Percentiles rank a stretch among this genome's conserved stretches.
Conservation (phyloP, 441 rosid species). For the Geranium incanum region DNA sequence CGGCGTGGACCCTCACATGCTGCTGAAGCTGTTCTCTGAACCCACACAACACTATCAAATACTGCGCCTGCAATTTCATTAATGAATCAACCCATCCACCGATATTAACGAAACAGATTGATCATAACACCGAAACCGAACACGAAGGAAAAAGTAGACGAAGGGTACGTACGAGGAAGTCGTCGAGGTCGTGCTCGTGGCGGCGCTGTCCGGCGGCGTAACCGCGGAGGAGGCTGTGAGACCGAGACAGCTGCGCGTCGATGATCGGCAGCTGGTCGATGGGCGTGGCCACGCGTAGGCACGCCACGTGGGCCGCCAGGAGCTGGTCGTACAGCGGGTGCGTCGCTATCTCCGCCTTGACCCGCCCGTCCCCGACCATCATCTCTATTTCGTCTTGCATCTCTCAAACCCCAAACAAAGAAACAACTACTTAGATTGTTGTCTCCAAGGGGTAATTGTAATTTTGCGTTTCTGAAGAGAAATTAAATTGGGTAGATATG, state of each 20-base stretch:
- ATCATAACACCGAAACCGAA: too few species aligned
- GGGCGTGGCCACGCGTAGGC: conserved; percentile 90
- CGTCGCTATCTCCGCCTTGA: conserved; percentile 73
- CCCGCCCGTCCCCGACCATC: conserved; percentile 49
- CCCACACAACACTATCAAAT: conserved; percentile 71
- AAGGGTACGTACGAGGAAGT: conserved; percentile 62
- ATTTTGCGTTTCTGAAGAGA: too few species aligned
- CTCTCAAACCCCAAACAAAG: neutral
- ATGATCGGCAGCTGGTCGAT: conserved; percentile 86
- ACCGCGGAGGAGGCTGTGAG: conserved; percentile 72
- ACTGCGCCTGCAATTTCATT: conserved; percentile 50
- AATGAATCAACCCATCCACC: too few species aligned
- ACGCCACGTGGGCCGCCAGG: conserved; percentile 72
- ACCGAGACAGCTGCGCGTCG: conserved; percentile 79
- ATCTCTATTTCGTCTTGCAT: conserved; percentile 72
- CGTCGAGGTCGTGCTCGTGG: conserved; percentile 84
- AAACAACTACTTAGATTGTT: neutral
- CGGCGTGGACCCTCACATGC: conserved; percentile 94
- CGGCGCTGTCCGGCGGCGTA: conserved; percentile 56
- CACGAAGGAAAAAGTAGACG: too few species aligned
- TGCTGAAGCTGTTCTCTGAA: conserved; percentile 97
- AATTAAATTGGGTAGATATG: too few species aligned
- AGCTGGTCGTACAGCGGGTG: conserved; percentile 85
- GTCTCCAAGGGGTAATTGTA: too few species aligned
- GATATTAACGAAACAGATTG: too few species aligned